Conservation (phyloP, 148 eudicot genomes). For the Rheum nobile region DNA sequence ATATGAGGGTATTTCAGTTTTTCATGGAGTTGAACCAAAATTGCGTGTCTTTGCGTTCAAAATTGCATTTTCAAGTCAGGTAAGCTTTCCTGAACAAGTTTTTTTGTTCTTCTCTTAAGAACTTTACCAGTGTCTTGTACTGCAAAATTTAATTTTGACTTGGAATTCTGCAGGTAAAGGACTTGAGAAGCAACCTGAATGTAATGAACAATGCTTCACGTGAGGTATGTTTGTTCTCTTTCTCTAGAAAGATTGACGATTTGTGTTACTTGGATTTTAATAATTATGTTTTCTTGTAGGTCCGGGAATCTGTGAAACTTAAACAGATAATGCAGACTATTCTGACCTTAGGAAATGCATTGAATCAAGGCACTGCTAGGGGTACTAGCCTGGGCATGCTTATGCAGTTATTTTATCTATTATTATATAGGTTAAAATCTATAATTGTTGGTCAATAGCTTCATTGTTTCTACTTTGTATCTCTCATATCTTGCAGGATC, state of each 20-base stretch:
- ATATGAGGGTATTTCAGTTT: slow-evolving; percentile 46
- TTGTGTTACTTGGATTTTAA: background rate
- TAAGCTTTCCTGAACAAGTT: slow-evolving; percentile 11
- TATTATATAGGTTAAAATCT: slow-evolving; percentile 3
- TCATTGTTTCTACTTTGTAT: background rate
- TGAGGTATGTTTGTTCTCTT: slow-evolving; percentile 43
- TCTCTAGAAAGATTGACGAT: background rate
- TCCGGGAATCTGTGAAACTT: slow-evolving; percentile 73
- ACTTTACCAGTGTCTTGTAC: background rate
- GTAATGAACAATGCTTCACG: slow-evolving; percentile 71
- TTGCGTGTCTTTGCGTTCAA: slow-evolving; percentile 91
- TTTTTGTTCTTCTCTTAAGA: background rate
- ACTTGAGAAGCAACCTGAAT: slow-evolving; percentile 61
- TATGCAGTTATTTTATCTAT: slow-evolving; percentile 3
- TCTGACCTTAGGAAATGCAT: slow-evolving; percentile 89
- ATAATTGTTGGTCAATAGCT: background rate
- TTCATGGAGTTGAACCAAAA: slow-evolving; percentile 92
- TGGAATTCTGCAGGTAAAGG: slow-evolving; percentile 41
- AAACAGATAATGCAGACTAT: slow-evolving; percentile 99
- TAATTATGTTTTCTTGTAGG: slow-evolving; percentile 31
- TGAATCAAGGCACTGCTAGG: slow-evolving; percentile 99
- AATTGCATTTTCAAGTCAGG: slow-evolving; percentile 82
- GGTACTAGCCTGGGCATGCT: slow-evolving; percentile 30
- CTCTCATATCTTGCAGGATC: slow-evolving; percentile 45
- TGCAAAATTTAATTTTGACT: background rate